Evolutionary conservation across 306 rosid genomes (phyloP).

Genomic region (Cicer arietinum): DNA sequence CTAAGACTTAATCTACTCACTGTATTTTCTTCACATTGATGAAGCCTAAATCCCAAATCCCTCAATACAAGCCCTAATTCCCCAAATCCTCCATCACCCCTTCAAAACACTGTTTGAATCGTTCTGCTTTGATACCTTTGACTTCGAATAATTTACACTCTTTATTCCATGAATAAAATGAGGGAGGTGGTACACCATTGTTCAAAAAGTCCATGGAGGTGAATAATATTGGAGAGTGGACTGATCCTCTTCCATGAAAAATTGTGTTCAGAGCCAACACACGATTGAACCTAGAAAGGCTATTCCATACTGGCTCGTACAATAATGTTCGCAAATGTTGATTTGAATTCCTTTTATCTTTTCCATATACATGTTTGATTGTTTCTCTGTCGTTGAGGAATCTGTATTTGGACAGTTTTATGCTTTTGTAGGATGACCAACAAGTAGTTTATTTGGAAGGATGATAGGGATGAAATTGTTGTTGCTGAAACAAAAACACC

Average conservation of each 20-base stretch:
- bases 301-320: not conserved
- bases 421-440: not conserved
- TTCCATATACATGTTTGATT: not conserved
- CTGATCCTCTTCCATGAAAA: not conserved
- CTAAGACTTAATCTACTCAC: not conserved
- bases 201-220: not conserved
- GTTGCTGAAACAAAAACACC: not conserved
- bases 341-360: not conserved
- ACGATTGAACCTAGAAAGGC: not conserved
- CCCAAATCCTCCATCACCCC: too few species aligned
- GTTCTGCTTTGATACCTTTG: too few species aligned
- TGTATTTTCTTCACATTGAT: too few species aligned
- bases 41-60: too few species aligned
- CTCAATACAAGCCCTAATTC: too few species aligned
- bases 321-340: not conserved
- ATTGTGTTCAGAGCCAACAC: not conserved
- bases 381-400: not conserved
- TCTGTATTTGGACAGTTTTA: not conserved
- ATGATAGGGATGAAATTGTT: not conserved
- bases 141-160: too few species aligned
- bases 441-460: slow-evolving; percentile 3
- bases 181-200: not conserved
- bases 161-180: too few species aligned
- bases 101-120: too few species aligned
- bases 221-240: not conserved